Conservation (phyloP, 345 rosid genomes). For the Angophora floribunda region DNA sequence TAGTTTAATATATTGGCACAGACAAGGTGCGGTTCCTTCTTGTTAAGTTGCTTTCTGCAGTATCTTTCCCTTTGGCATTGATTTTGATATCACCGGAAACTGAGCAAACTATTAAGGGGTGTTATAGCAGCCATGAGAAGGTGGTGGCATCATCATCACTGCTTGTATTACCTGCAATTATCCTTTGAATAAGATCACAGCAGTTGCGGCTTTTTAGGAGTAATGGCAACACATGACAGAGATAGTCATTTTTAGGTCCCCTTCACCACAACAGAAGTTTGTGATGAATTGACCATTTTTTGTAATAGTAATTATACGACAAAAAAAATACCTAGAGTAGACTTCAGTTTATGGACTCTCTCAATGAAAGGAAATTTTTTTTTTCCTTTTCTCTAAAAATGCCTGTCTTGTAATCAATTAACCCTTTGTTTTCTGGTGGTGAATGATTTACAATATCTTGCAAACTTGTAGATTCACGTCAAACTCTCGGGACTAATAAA, state of each 20-base stretch:
- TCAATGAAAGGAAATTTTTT: not conserved
- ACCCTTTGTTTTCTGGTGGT: not conserved
- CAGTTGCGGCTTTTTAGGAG: not conserved
- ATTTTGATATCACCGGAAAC: not conserved
- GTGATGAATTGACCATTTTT: not conserved
- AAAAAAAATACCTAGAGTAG: not conserved
- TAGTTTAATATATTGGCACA: conserved; percentile 76
- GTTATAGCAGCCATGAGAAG: not conserved
- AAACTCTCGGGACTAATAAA: not conserved
- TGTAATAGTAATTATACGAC: not conserved
- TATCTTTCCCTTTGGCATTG: not conserved
- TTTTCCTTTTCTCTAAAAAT: not conserved
- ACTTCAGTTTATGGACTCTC: not conserved
- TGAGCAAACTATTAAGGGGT: not conserved
- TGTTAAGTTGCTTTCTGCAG: not conserved
- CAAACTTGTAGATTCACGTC: not conserved
- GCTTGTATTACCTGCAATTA: not conserved
- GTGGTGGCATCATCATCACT: not conserved
- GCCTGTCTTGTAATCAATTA: not conserved
- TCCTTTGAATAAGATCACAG: not conserved
- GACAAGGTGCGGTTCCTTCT: conserved; percentile 37
- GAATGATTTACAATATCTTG: not conserved
- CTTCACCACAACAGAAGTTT: not conserved
- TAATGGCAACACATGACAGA: not conserved
- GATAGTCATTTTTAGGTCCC: not conserved